Evolutionary conservation across 495 filamentous ascomycete genomes (phyloP).

Genomic region (Xanthoparmelia taractica): DNA sequence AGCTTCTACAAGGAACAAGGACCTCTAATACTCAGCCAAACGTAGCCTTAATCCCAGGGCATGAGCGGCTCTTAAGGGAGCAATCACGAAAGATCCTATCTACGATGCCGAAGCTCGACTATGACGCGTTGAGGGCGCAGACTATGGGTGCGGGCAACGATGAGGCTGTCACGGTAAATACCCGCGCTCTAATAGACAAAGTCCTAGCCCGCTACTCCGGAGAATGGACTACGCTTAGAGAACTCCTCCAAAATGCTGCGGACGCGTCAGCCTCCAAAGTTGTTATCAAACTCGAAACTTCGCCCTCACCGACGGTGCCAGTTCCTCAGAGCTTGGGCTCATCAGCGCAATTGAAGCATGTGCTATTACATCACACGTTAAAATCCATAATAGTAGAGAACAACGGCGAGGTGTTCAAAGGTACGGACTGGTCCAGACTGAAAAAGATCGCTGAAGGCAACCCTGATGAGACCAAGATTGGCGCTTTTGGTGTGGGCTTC

Average conservation of each 20-base stretch:
- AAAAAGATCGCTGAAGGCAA: conserved; percentile 98
- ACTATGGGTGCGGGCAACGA: conserved; percentile 80
- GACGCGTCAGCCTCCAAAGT: conserved; percentile 89
- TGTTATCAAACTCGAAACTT: conserved; percentile 80
- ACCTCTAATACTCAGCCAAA: background rate
- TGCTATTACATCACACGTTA: conserved; percentile 73
- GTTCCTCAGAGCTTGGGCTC: conserved; percentile 58
- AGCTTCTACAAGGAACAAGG: background rate
- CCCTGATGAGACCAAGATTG: conserved; percentile 97
- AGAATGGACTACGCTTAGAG: conserved; percentile 80
- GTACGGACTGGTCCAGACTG: conserved; percentile 84
- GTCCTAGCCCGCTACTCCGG: conserved; percentile 91
- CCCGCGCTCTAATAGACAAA: conserved; percentile 92
- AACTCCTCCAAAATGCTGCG: conserved; percentile 96
- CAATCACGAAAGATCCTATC: background rate
- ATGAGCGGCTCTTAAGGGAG: conserved; percentile 4
- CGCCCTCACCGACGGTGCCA: conserved; percentile 69
- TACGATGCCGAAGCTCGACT: conserved; percentile 65
- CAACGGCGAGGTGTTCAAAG: conserved; percentile 74
- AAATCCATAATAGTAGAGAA: conserved; percentile 80
- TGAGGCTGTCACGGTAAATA: conserved; percentile 98
- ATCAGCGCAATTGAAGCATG: conserved; percentile 70
- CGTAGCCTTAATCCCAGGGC: no score
- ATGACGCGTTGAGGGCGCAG: conserved; percentile 72
- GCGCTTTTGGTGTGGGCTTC: conserved; percentile 96